Percentiles rank a stretch among this genome's conserved stretches.
Conservation (phyloP, 306 rosid genomes). For the Quercus rubra region DNA sequence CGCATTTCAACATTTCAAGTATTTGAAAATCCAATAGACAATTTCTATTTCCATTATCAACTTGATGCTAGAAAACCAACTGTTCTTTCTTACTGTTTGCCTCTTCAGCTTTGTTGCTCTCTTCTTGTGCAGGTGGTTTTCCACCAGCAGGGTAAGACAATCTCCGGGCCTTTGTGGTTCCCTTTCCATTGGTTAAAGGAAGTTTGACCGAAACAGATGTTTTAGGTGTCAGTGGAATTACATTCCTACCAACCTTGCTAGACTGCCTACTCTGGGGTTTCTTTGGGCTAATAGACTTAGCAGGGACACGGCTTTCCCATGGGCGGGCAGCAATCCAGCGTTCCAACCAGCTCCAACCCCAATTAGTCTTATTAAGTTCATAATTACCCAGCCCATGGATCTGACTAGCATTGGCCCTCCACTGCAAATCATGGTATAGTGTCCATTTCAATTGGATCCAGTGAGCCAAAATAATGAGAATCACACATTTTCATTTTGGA, state of each 20-base stretch:
- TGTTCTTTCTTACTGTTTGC: slow-evolving; percentile 29
- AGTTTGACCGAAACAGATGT: slow-evolving; percentile 36
- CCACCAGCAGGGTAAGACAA: slow-evolving; percentile 63
- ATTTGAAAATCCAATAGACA: slow-evolving; percentile 23
- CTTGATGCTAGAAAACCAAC: slow-evolving; percentile 22
- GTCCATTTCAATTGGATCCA: slow-evolving; percentile 19
- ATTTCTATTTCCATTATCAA: slow-evolving; percentile 17
- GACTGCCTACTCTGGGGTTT: slow-evolving; percentile 50
- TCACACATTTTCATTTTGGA: neutral
- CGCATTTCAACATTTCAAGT: slow-evolving; percentile 21
- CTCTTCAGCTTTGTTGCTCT: slow-evolving; percentile 31
- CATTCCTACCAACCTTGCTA: slow-evolving; percentile 49
- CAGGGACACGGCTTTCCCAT: slow-evolving; percentile 82
- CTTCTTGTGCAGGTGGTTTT: slow-evolving; percentile 34
- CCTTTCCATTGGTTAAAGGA: slow-evolving; percentile 47
- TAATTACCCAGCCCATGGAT: slow-evolving; percentile 65
- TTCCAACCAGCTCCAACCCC: slow-evolving; percentile 99
- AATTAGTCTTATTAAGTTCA: slow-evolving; percentile 72
- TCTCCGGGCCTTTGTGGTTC: slow-evolving; percentile 51
- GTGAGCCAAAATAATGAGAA: slow-evolving; percentile 6
- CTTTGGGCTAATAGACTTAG: slow-evolving; percentile 39
- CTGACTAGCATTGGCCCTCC: slow-evolving; percentile 92
- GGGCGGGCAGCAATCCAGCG: slow-evolving; percentile 99
- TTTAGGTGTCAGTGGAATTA: slow-evolving; percentile 45
- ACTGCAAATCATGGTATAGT: slow-evolving; percentile 48